phyloP scores from a whole-genome alignment of 2,329 filamentous ascomycete genomes.

The Ophiosphaerella korrae region DNA sequence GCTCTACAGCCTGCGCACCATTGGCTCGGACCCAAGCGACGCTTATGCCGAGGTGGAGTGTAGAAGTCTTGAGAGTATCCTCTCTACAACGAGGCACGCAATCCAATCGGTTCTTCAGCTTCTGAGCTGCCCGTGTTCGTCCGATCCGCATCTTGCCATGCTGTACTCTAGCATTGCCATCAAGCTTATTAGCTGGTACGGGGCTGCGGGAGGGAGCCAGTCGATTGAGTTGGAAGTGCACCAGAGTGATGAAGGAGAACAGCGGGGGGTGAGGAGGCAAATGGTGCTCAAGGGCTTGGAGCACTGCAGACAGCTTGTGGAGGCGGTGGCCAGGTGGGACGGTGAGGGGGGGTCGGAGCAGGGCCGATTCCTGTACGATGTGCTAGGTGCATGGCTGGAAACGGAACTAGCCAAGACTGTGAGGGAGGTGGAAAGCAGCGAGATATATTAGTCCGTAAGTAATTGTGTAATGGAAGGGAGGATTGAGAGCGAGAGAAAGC shows the following conservation, averaged over 20 bases:
- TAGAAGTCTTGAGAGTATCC: slow-evolving; percentile 34
- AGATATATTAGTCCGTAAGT: not conserved
- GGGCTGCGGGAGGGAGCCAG: slow-evolving; percentile 35
- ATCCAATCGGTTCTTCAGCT: slow-evolving; percentile 35
- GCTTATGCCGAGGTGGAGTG: slow-evolving; percentile 20
- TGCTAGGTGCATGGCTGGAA: slow-evolving; percentile 41
- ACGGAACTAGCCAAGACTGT: slow-evolving; percentile 37
- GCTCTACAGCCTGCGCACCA: slow-evolving; percentile 36
- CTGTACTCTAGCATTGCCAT: slow-evolving; percentile 42
- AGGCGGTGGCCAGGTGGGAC: slow-evolving; percentile 36
- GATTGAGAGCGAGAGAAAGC: too few species aligned
- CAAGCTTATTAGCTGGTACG: slow-evolving; percentile 42
- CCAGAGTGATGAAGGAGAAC: slow-evolving; percentile 35
- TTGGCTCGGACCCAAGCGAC: slow-evolving; percentile 19
- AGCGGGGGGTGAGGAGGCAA: slow-evolving; percentile 30
- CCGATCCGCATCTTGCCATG: slow-evolving; percentile 42
- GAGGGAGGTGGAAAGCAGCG: slow-evolving; percentile 25
- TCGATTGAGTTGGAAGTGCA: slow-evolving; percentile 33
- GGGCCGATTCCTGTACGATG: slow-evolving; percentile 37
- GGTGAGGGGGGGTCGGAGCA: slow-evolving; percentile 26
- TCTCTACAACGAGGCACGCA: slow-evolving; percentile 33
- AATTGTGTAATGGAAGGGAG: too few species aligned
- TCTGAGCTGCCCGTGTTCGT: slow-evolving; percentile 37
- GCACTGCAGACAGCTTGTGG: slow-evolving; percentile 35
- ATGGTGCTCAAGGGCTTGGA: slow-evolving; percentile 35